These are phyloP conservation scores for Sporothrix variecibatus DNA, from an alignment of 2,329 filamentous ascomycete species.

Conservation along the genomic window DNA sequence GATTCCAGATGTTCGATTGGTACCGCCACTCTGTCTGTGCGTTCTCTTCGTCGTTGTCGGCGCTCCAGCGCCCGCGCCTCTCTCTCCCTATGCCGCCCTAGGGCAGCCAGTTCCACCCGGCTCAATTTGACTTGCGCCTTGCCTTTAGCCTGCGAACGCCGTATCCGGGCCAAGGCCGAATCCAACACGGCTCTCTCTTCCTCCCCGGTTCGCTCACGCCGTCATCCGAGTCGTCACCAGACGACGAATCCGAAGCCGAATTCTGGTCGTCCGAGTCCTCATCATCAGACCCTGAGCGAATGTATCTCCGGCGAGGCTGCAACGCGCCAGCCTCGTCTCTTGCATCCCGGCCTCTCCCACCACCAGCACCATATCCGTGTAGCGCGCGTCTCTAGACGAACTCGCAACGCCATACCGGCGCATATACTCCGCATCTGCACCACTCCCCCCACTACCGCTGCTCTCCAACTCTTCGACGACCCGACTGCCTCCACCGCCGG, in stretches of 20 bases:
- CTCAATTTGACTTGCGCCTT: constrained; percentile 78
- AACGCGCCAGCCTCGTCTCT: constrained; percentile 33
- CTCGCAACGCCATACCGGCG: constrained; percentile 21
- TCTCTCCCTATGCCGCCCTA: constrained; percentile 68
- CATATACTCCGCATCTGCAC: constrained; percentile 41
- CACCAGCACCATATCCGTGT: neutral
- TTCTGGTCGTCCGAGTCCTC: constrained; percentile 14
- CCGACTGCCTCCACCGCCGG: constrained; percentile 39
- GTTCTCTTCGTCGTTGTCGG: constrained; percentile 30
- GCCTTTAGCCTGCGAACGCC: constrained; percentile 73
- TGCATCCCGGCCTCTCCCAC: constrained; percentile 51
- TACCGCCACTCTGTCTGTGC: constrained; percentile 52
- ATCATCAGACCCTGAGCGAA: constrained; percentile 39
- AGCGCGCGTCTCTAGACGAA: constrained; percentile 53
- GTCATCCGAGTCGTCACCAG: constrained; percentile 50
- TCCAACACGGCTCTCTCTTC: constrained; percentile 73
- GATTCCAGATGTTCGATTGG: constrained; percentile 56
- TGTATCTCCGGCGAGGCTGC: constrained; percentile 42
- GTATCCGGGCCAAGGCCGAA: constrained; percentile 77
- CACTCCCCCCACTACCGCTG: constrained; percentile 54
- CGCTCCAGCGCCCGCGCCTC: constrained; percentile 50
- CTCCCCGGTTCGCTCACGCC: constrained; percentile 41
- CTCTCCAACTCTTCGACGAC: constrained; percentile 70
- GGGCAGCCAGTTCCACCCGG: constrained; percentile 75
- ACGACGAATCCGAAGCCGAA: constrained; percentile 39